Base-by-base conservation (phyloP, 2,329 filamentous ascomycete species). In the Fusarium dlaminii region DNA sequence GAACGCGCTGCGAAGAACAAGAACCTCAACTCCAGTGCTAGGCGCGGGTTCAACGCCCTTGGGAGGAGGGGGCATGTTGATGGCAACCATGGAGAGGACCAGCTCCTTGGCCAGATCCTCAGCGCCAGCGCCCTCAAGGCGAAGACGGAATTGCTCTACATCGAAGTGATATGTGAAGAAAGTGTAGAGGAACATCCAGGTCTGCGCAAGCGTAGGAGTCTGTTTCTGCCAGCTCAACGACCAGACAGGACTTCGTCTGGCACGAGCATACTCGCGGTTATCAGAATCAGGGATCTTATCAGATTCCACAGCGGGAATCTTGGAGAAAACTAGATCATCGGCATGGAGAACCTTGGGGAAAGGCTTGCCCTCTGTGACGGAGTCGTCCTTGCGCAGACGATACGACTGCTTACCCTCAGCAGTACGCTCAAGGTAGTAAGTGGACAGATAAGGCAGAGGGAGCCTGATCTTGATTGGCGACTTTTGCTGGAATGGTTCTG, bases 1-100 rank as follows among this genome's bases (percentile, higher is more conserved):
- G 84, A 92, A 92, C 42, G 89, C 82, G 79, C 83, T 83, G 65
- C 86, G 85, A 60, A 86, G 83, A 67, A 87, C 74, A 49, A 88
- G 77, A 42, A 80, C 78, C 77, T 78, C 82, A 40, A 82, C 78
- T 24, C 76, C 78, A 34, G 75, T 27, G 66, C 72, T 46, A 66
- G 75, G 72, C 63, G 75, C 67, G 32, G 74, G 58, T 11, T 68
- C 85, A 87, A 71, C 66, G 27, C 52, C 65, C 48, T 75, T 71
- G 54, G 57, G 83, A 68, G 77, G 69, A 70, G 74, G 67, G 4
- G 86, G 86, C 79, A 87, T 85, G 66, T 82, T 79, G 52, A 86
- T 81, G 49, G 85, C 86, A 7, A 76, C 72, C 72, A 74, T 76
- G 42, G 72, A 77, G 6, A 86, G 81, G 10, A 82, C 75, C 32